Evolutionary conservation across 495 filamentous ascomycete genomes (phyloP), one percentile per base, ranked within the genome.

Genomic region (Xylaria palmicola): DNA sequence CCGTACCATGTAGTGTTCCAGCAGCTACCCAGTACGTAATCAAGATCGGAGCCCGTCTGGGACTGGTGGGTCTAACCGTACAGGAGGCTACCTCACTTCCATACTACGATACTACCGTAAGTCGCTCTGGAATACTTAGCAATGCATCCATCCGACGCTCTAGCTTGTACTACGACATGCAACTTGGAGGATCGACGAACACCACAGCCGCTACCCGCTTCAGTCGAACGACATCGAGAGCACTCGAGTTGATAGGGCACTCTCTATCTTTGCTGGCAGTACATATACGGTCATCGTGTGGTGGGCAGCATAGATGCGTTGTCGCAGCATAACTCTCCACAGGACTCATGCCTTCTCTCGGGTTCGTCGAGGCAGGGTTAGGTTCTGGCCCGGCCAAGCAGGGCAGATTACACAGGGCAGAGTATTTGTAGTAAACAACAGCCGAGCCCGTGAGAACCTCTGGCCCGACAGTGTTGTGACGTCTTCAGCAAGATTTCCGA

Each of bases 391-490:
- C n/a, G n/a, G n/a, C n/a, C 39, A 56, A 13, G 26, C 39, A 40
- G 39, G 37, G 53, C 26, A 37, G 8, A 20, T 27, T 26, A 47
- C 49, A 32, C 30, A 39, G 19, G 39, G 30, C 40, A 55, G 24
- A 58, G 36, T 51, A 60, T 59, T 59, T 59, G 44, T 50, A 59
- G 55, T 36, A 59, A 50, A 59, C 44, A 48, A 59, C 40, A 24
- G 43, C 56, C 56, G 10, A 37, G 55, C 29, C 13, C 24, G 29
- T 24, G 54, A 47, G 37, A 36, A 6, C 7, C 20, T 37, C 43
- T 49, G 43, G 30, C 29, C 49, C 22, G 22, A 45, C 55, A 36
- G 43, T 27, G n/a, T 26, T 58, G 20, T 57, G 29, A 41, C 27
- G 13, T 30, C 19, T 43, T 59, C 27, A 17, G 20, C 32, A 17